Evolutionary conservation across 805 yeast genomes (phyloP), one percentile per base, ranked within the genome.

Genomic region (Saturnispora halmiae): DNA sequence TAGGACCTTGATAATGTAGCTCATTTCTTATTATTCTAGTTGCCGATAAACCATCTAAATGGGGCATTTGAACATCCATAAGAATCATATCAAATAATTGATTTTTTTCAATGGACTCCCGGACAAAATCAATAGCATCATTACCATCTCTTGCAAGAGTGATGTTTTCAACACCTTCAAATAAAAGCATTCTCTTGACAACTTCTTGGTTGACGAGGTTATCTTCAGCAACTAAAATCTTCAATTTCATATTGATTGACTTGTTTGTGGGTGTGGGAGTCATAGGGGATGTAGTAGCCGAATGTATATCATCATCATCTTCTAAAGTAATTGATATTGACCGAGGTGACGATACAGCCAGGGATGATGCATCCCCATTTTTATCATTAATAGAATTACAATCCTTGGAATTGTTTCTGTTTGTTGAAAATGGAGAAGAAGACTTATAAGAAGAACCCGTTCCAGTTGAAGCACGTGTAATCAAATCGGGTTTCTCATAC

Each of bases 61-160:
- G 79, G 4, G 97, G 97, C 97, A 88, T 90, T 61, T 90, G 96
- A 38, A 90, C 94, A 60, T 90, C 98, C 98, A 90, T 90, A 55
- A 90, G 84, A 2, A 92, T 75, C 40, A 90, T 61, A 56, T 85
- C 90, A 56, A 69, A 86, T 13, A 57, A 52, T 8, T 64, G 64
- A 13, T 60, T 60, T 2, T 59, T 52, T 2, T 59, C 67, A 20
- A 63, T 51, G 2, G 78, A 63, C 26, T 67, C 69, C 45, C 73
- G 67, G 2, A 86, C 78, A 37, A 70, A 64, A 9, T 77, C 79
- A 29, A 88, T 75, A 0, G 96, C 96, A 46, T 88, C 96, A 27
- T 75, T 75, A 15, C 98, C 98, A 60, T 92, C 95, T 48, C 82
- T 77, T 0, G 96, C 96, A 55, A 90, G 64, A 3, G 77, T 75